Percentiles rank a stretch among this genome's conserved stretches.
Evolutionary conservation across 192 early-diverging fungal species (phyloP).

Genomic region (Coemansia sp.): DNA sequence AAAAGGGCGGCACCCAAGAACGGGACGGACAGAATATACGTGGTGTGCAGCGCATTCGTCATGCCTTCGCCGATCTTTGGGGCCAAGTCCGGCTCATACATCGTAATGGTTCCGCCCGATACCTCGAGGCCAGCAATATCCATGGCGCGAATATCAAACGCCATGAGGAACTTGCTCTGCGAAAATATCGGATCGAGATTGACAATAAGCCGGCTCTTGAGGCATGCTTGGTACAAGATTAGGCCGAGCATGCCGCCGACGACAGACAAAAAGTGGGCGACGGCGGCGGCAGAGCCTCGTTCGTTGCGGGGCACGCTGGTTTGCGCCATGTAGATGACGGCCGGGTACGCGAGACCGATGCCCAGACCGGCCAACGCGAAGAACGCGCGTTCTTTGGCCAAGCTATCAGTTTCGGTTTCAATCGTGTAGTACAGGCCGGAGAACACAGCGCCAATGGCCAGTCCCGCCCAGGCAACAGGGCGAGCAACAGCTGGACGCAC

Average conservation of each 20-base stretch:
- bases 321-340: conserved; percentile 36
- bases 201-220: conserved; percentile 44
- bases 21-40: conserved; percentile 38
- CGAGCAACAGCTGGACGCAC: conserved; percentile 19
- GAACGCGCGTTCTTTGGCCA: conserved; percentile 38
- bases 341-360: conserved; percentile 32
- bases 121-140: conserved; percentile 43
- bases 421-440: conserved; percentile 48
- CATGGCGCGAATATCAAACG: conserved; percentile 39
- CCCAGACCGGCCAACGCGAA: conserved; percentile 43
- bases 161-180: conserved; percentile 19
- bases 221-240: conserved; percentile 48
- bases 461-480: conserved; percentile 31
- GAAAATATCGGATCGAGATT: conserved; percentile 35
- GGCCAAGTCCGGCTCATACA: conserved; percentile 25
- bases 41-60: conserved; percentile 35
- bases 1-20: conserved; percentile 41
- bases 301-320: conserved; percentile 38
- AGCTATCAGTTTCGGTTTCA: conserved; percentile 9
- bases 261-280: conserved; percentile 48
- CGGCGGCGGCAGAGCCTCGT: conserved; percentile 26
- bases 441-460: conserved; percentile 33
- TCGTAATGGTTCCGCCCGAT: conserved; percentile 24
- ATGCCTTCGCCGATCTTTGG: conserved; percentile 27
- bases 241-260: conserved; percentile 52